Evolutionary conservation across 805 yeast genomes (phyloP).

Genomic region (Yarrowia osloensis): DNA sequence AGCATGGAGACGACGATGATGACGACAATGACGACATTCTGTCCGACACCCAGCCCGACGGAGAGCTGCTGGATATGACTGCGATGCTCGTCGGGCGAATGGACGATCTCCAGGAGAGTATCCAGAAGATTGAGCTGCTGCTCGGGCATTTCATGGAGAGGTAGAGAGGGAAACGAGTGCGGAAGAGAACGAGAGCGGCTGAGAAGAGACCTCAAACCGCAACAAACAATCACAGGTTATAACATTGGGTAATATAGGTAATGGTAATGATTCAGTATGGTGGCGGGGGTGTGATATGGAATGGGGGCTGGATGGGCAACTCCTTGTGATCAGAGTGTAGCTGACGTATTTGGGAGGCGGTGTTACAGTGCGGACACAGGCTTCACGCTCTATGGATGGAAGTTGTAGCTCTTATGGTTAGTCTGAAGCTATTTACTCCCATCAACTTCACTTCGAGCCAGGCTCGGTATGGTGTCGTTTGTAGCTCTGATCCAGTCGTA

Average conservation of each 20-base stretch:
- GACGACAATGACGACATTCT: constrained; percentile 18
- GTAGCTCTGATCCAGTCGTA: too few species aligned
- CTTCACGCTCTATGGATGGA: too few species aligned
- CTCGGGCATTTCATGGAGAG: constrained; percentile 10
- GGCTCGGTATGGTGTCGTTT: too few species aligned
- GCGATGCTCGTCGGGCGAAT: constrained; percentile 17
- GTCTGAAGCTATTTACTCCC: too few species aligned
- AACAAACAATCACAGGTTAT: not conserved
- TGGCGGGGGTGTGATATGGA: too few species aligned
- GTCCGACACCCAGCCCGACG: constrained; percentile 19
- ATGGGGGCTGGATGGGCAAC: too few species aligned
- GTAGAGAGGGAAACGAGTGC: not conserved
- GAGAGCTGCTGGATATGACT: constrained; percentile 24
- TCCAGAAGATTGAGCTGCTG: constrained; percentile 23
- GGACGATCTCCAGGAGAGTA: constrained; percentile 22
- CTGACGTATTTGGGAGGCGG: too few species aligned
- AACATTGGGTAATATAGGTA: constrained; percentile 23
- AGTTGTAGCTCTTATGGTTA: too few species aligned
- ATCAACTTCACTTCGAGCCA: too few species aligned
- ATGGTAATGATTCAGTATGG: not conserved
- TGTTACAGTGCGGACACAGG: too few species aligned
- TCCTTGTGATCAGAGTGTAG: too few species aligned
- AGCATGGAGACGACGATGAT: not conserved
- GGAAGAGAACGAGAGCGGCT: not conserved
- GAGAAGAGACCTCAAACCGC: too few species aligned